These are phyloP conservation scores for Raphanus hybrid DNA, from an alignment of 441 rosid species.

Conservation along the genomic window DNA sequence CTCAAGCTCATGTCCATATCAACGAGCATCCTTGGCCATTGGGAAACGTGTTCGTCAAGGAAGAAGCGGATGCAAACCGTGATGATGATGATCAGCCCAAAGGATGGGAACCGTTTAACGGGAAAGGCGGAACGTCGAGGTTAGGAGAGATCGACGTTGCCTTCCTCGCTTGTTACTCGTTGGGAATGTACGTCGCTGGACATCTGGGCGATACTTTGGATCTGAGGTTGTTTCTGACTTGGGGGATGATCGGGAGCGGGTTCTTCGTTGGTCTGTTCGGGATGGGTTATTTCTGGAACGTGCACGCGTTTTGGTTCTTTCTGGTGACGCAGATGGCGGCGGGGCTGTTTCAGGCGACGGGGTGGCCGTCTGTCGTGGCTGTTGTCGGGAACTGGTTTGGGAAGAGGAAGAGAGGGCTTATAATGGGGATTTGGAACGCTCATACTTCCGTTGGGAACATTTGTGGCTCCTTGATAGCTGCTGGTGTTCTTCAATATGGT, in stretches of 20 bases:
- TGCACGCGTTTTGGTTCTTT: conserved; percentile 76
- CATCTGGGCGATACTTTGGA: conserved; percentile 92
- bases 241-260: conserved; percentile 95
- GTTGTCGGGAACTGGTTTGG: conserved; percentile 75
- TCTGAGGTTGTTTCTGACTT: conserved; percentile 74
- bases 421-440: conserved; percentile 98
- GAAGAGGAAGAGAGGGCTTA: conserved; percentile 87
- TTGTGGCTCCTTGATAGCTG: conserved; percentile 87
- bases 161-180: conserved; percentile 84
- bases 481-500: conserved; percentile 81
- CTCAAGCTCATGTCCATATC: conserved; percentile 32
- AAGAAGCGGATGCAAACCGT: conserved; percentile 4
- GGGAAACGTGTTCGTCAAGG: conserved; percentile 54
- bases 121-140: conserved; percentile 61
- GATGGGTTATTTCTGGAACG: conserved; percentile 83
- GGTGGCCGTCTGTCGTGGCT: conserved; percentile 97
- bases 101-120: conserved; percentile 90
- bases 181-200: conserved; percentile 90
- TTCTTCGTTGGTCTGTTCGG: conserved; percentile 86
- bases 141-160: conserved; percentile 91
- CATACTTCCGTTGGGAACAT: conserved; percentile 94
- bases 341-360: conserved; percentile 92
- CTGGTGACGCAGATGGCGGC: conserved; percentile 87
- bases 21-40: conserved; percentile 61
- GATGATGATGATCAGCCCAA: not conserved